Percentiles rank a stretch among this genome's conserved stretches.
Conservation (phyloP, 495 filamentous ascomycete genomes). For the Letharia columbiana region DNA sequence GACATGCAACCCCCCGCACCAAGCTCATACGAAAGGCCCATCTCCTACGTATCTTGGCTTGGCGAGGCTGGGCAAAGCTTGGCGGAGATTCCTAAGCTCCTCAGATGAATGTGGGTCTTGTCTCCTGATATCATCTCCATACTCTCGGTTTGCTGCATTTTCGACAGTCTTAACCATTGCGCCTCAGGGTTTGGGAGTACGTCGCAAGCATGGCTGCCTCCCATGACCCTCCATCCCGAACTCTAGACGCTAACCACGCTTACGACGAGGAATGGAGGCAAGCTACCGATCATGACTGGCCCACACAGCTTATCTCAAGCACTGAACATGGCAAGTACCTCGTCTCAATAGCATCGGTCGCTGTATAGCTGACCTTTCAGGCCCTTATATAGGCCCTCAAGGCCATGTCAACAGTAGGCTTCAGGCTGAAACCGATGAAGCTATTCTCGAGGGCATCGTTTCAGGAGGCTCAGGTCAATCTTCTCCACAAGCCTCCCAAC, state of each 20-base stretch:
- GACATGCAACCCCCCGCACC: too few relatives aligned
- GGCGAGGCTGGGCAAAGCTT: neutral
- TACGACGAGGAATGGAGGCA: slow-evolving; percentile 3
- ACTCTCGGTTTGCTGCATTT: too few relatives aligned
- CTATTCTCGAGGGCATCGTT: neutral
- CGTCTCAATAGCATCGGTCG: neutral
- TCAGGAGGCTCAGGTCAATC: neutral
- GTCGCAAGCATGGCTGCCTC: neutral
- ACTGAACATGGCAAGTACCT: slow-evolving; percentile 1
- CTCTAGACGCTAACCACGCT: neutral
- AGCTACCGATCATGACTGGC: slow-evolving; percentile 1
- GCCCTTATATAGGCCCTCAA: neutral
- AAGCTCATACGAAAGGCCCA: too few relatives aligned
- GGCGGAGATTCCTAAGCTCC: too few relatives aligned
- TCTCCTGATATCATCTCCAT: too few relatives aligned
- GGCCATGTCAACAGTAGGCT: neutral
- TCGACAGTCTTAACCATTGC: neutral
- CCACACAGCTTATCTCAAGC: slow-evolving; percentile 1
- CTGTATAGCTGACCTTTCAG: neutral
- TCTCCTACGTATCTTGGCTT: neutral
- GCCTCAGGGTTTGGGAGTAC: neutral
- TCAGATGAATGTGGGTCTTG: too few relatives aligned
- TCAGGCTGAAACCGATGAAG: neutral
- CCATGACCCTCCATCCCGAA: neutral
- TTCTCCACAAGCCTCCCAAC: neutral